These are phyloP conservation scores for Viridothelium virens DNA, from an alignment of 495 filamentous ascomycete species.

Conservation along the genomic window DNA sequence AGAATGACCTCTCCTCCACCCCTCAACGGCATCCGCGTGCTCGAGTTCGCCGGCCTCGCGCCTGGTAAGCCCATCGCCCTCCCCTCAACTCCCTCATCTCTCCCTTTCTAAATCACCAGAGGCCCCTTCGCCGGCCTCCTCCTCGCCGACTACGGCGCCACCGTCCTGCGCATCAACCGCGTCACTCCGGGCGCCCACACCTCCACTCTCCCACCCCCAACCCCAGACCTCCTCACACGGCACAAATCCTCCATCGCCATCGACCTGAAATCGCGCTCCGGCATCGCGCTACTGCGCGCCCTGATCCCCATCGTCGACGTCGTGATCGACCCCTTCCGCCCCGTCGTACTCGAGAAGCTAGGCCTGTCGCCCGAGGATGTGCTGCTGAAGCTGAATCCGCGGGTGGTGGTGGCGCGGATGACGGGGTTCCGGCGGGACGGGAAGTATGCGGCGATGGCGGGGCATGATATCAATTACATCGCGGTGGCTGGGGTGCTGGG, in stretches of 20 bases:
- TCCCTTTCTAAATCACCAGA: slow-evolving; percentile 26
- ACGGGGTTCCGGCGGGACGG: slow-evolving; percentile 86
- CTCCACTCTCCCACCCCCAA: slow-evolving; percentile 35
- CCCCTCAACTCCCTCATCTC: slow-evolving; percentile 8
- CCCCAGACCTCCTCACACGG: slow-evolving; percentile 63
- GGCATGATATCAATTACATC: slow-evolving; percentile 98
- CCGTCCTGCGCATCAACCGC: slow-evolving; percentile 82
- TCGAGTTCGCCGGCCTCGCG: slow-evolving; percentile 85
- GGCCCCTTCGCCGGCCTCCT: slow-evolving; percentile 86
- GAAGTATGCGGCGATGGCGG: slow-evolving; percentile 77
- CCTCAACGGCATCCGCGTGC: slow-evolving; percentile 66
- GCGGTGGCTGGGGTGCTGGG: slow-evolving; percentile 74
- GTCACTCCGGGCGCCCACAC: slow-evolving; percentile 34
- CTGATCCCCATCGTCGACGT: slow-evolving; percentile 61
- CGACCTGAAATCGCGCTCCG: slow-evolving; percentile 61
- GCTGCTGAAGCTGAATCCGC: slow-evolving; percentile 57
- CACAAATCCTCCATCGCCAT: slow-evolving; percentile 71
- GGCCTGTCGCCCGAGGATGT: slow-evolving; percentile 61
- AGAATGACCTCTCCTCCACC: slow-evolving; percentile 50
- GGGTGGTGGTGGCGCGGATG: slow-evolving; percentile 73
- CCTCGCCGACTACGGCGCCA: slow-evolving; percentile 80
- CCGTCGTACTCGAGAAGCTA: slow-evolving; percentile 78
- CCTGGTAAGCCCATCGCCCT: slow-evolving; percentile 51
- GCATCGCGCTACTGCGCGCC: slow-evolving; percentile 54
- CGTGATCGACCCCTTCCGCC: slow-evolving; percentile 87